phyloP scores from a whole-genome alignment of 2,329 filamentous ascomycete genomes.

The Aspergillus amoenus region DNA sequence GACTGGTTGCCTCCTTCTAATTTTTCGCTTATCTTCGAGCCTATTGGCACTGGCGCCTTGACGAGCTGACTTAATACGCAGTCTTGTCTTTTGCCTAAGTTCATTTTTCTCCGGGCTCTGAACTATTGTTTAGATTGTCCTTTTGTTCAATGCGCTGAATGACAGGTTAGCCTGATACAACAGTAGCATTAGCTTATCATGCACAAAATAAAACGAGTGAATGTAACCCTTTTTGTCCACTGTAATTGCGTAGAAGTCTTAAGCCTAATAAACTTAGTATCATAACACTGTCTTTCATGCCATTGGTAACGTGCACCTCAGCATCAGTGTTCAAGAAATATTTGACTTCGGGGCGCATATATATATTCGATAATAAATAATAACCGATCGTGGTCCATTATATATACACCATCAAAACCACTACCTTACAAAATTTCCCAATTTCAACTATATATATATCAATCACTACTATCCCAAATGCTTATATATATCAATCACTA shows the following conservation, averaged over 20 bases:
- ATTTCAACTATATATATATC: background rate
- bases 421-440: background rate
- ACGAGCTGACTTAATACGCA: background rate
- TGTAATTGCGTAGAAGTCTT: background rate
- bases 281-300: no score
- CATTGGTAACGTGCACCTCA: no score
- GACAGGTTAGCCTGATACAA: slow-evolving; percentile 4
- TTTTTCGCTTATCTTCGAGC: slow-evolving; percentile 24
- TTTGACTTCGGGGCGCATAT: no score
- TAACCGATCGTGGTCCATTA: background rate
- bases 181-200: slow-evolving; percentile 9
- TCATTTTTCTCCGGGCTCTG: background rate
- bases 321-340: no score
- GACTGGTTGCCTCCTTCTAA: slow-evolving; percentile 42
- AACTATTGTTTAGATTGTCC: slow-evolving; percentile 9
- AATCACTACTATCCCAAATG: no score
- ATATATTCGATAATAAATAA: no score
- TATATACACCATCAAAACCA: background rate
- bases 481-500: no score
- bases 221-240: background rate
- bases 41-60: slow-evolving; percentile 16
- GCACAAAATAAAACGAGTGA: slow-evolving; percentile 11
- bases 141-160: slow-evolving; percentile 7
- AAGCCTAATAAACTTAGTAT: no score
- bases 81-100: background rate